Conservation (phyloP, 768 basidiomycete genomes). For the Kwoniella bestiolae region DNA sequence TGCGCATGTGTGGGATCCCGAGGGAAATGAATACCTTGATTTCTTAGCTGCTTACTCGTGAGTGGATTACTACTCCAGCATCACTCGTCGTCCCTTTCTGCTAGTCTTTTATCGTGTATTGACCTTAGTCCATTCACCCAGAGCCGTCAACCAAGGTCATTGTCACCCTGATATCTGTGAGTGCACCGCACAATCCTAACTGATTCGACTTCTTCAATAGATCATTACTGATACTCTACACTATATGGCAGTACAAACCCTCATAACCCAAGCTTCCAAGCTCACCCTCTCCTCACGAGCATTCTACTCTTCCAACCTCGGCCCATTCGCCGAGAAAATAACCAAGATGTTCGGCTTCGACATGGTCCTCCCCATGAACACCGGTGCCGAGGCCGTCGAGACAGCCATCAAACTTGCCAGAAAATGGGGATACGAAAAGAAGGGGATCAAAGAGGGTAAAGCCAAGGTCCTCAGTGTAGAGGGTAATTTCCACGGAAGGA, state of each 20-base stretch:
- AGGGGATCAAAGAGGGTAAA: conserved; percentile 76
- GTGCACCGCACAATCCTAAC: conserved; percentile 2
- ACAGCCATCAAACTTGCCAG: conserved; percentile 92
- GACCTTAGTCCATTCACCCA: conserved; percentile 48
- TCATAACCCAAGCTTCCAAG: conserved; percentile 81
- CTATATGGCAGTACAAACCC: conserved; percentile 88
- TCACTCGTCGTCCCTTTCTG: neutral
- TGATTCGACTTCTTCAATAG: conserved; percentile 12
- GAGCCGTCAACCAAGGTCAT: conserved; percentile 83
- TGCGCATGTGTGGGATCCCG: conserved; percentile 81
- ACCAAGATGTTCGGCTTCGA: conserved; percentile 86
- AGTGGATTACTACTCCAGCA: conserved; percentile 51
- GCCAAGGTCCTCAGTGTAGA: conserved; percentile 83
- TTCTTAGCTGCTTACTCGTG: conserved; percentile 98
- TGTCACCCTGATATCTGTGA: conserved; percentile 41
- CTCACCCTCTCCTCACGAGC: conserved; percentile 93
- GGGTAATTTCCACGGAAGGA: conserved; percentile 96
- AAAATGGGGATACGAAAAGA: conserved; percentile 94
- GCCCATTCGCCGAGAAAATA: conserved; percentile 82
- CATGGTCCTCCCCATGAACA: conserved; percentile 98
- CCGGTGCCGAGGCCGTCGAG: conserved; percentile 97
- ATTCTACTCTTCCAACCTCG: conserved; percentile 92
- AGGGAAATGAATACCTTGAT: conserved; percentile 94
- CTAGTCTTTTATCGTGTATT: neutral
- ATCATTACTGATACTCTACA: conserved; percentile 61